Percentiles rank a stretch among this genome's conserved stretches.
Evolutionary conservation across 768 basidiomycete species (phyloP).

Genomic region (Trametes cingulata): DNA sequence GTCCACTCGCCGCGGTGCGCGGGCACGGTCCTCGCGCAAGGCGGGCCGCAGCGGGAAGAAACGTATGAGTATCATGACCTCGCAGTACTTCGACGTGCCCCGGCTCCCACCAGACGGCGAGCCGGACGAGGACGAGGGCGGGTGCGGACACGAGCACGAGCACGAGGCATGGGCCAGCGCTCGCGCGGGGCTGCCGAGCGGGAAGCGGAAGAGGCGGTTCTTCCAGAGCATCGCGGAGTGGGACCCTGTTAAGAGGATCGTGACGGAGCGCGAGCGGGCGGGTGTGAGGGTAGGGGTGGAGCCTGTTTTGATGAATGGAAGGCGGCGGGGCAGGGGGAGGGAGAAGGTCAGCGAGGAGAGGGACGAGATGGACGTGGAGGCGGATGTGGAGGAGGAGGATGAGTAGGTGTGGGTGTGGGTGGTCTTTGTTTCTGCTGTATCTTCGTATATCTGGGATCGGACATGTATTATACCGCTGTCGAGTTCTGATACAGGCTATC

Average conservation of each 20-base stretch:
- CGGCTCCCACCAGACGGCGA: slow-evolving; percentile 27
- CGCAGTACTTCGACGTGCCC: slow-evolving; percentile 55
- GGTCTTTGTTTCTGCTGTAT: not conserved
- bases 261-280: slow-evolving; percentile 21
- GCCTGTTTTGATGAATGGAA: slow-evolving; percentile 18
- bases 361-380: slow-evolving; percentile 11
- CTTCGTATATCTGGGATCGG: not conserved
- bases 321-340: not conserved
- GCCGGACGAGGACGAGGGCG: slow-evolving; percentile 36
- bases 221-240: slow-evolving; percentile 51
- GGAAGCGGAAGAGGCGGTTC: slow-evolving; percentile 49
- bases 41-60: slow-evolving; percentile 42
- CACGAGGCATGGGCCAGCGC: slow-evolving; percentile 9
- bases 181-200: slow-evolving; percentile 2
- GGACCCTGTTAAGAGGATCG: slow-evolving; percentile 32
- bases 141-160: slow-evolving; percentile 35
- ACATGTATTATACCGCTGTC: not conserved
- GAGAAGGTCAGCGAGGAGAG: slow-evolving; percentile 25
- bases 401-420: not conserved
- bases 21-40: slow-evolving; percentile 21
- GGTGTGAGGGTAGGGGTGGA: slow-evolving; percentile 16
- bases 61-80: slow-evolving; percentile 71
- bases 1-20: slow-evolving; percentile 23
- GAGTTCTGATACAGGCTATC: not conserved
- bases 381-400: slow-evolving; percentile 16